Conservation (phyloP, 139 green algal species). For the Coelastrella sp. region DNA sequence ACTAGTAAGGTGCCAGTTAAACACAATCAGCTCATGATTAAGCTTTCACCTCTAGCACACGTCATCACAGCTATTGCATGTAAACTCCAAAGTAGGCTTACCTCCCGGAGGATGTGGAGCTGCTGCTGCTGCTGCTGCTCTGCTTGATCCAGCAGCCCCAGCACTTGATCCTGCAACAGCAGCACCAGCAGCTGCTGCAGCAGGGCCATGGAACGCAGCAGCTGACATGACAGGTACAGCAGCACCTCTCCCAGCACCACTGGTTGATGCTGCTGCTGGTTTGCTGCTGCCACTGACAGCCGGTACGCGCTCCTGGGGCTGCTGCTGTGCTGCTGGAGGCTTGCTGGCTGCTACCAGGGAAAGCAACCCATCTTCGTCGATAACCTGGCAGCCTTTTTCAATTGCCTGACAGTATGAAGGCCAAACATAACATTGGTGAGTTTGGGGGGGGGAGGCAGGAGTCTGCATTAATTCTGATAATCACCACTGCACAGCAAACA, state of each 20-base stretch:
- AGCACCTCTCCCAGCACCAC: background rate
- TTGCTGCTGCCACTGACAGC: background rate
- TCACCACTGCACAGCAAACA: background rate
- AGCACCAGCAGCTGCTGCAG: background rate
- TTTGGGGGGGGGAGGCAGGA: no score
- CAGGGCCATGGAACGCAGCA: background rate
- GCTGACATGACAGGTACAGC: background rate
- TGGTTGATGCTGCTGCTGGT: background rate
- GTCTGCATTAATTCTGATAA: background rate
- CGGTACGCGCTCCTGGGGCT: conserved; percentile 17
- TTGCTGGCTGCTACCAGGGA: conserved; percentile 72
- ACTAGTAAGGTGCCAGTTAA: no score
- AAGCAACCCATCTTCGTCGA: conserved; percentile 92
- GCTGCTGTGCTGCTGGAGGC: conserved; percentile 11
- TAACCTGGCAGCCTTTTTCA: conserved; percentile 62
- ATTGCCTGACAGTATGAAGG: background rate
- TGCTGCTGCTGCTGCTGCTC: conserved; percentile 6
- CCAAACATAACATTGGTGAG: background rate
- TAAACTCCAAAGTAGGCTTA: background rate
- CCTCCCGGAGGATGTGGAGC: background rate
- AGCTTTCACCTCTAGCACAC: no score
- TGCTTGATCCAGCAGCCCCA: conserved; percentile 7
- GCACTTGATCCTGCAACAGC: background rate
- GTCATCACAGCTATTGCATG: background rate
- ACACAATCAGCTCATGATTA: no score